Evolutionary conservation across 495 filamentous ascomycete species (phyloP).

Genomic region (Penicillium chermesinum): DNA sequence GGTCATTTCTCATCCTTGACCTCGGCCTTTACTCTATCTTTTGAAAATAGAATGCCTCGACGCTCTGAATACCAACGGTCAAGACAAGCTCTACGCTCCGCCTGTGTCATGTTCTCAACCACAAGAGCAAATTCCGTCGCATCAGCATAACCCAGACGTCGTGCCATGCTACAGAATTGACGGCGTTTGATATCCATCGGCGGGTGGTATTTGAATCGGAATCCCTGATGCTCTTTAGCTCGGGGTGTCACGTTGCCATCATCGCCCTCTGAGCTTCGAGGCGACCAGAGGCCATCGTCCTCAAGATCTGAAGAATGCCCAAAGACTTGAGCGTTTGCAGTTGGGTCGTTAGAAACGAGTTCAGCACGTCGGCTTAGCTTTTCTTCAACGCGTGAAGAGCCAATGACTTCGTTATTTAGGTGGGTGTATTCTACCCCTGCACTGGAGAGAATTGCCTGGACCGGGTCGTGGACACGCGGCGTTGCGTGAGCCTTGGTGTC

Average conservation of each 20-base stretch:
- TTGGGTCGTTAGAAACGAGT: slow-evolving; percentile 48
- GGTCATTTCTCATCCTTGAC: background rate
- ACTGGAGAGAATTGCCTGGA: slow-evolving; percentile 82
- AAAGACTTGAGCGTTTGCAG: slow-evolving; percentile 48
- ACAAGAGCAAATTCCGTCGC: slow-evolving; percentile 85
- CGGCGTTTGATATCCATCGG: slow-evolving; percentile 67
- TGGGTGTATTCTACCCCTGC: slow-evolving; percentile 95
- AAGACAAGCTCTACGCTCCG: slow-evolving; percentile 70
- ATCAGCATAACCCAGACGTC: slow-evolving; percentile 67
- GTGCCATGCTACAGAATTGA: slow-evolving; percentile 90
- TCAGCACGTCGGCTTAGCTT: slow-evolving; percentile 70
- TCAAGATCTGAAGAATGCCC: slow-evolving; percentile 16
- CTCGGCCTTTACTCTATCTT: background rate
- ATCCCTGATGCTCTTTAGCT: slow-evolving; percentile 4
- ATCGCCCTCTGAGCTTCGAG: background rate
- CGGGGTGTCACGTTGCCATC: background rate
- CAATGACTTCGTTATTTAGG: slow-evolving; percentile 93
- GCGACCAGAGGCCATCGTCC: background rate
- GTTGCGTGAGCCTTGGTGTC: slow-evolving; percentile 14
- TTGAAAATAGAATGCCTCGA: slow-evolving; percentile 31
- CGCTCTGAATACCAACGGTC: slow-evolving; percentile 71
- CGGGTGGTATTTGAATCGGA: slow-evolving; percentile 69
- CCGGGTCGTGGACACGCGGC: slow-evolving; percentile 59
- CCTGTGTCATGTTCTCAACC: slow-evolving; percentile 91
- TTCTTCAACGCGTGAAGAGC: slow-evolving; percentile 79